A percentile compares a stretch with the other conserved stretches of the same genome.
phyloP scores from a whole-genome alignment of 176 grass and related monocot species.

The Aechmea fasciata region DNA sequence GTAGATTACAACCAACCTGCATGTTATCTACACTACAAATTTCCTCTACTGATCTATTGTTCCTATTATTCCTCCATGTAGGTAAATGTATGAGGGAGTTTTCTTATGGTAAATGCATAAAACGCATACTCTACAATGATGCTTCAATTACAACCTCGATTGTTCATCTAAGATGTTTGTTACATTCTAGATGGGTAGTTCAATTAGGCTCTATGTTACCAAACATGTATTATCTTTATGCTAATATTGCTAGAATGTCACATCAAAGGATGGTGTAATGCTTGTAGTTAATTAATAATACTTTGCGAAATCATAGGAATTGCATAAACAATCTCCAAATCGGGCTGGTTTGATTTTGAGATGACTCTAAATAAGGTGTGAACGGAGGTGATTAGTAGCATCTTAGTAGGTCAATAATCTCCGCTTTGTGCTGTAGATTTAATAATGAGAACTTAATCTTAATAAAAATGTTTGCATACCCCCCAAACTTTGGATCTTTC shows the following conservation, averaged over 20 bases:
- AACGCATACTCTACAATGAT: too few species aligned
- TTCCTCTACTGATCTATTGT: background rate
- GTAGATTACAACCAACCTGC: background rate
- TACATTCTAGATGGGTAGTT: too few species aligned
- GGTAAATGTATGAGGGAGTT: too few species aligned
- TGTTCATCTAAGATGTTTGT: too few species aligned
- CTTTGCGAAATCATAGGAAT: background rate
- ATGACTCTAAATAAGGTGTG: background rate
- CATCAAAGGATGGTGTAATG: background rate
- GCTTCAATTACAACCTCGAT: too few species aligned
- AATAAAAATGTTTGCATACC: background rate
- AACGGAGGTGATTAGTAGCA: background rate
- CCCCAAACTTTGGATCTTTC: slow-evolving; percentile 11
- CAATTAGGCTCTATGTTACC: too few species aligned
- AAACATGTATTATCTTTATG: background rate
- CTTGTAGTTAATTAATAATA: background rate
- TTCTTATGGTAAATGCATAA: too few species aligned
- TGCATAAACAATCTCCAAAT: background rate
- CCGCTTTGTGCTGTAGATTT: background rate
- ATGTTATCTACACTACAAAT: background rate
- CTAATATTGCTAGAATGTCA: background rate
- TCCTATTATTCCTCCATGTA: too few species aligned
- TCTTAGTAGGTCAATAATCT: slow-evolving; percentile 1
- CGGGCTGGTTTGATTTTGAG: background rate
- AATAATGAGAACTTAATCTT: background rate